Percentiles rank a stretch among this genome's conserved stretches.
Evolutionary conservation across 371 early-diverging fungal species (phyloP).

Genomic region (Mucor lusitanicus): DNA sequence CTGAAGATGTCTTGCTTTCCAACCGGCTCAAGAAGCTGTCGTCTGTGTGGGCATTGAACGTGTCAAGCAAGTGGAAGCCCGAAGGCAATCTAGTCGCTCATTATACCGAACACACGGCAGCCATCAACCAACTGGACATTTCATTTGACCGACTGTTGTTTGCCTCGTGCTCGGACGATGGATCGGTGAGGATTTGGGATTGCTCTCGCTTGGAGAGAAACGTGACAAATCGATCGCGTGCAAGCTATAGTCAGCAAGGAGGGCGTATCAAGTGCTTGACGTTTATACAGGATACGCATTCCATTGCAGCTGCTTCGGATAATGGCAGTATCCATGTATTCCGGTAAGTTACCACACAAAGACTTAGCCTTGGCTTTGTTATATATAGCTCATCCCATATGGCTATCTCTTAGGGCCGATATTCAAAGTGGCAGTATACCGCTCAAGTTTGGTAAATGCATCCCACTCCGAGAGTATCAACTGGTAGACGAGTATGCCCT

Average conservation of each 20-base stretch:
- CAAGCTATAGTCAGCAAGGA: constrained; percentile 75
- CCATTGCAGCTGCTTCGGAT: constrained; percentile 83
- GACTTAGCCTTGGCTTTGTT: too few relatives aligned
- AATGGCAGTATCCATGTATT: constrained; percentile 87
- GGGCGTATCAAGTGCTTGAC: constrained; percentile 78
- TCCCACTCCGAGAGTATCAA: constrained; percentile 54
- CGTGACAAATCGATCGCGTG: constrained; percentile 78
- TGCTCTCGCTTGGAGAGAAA: constrained; percentile 78
- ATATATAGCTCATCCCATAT: too few relatives aligned
- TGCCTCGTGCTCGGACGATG: constrained; percentile 86
- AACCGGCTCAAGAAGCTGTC: constrained; percentile 36
- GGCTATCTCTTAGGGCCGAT: constrained; percentile 30
- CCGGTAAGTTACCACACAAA: constrained; percentile 53
- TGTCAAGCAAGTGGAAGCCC: constrained; percentile 47
- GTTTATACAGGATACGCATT: constrained; percentile 80
- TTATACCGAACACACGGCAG: constrained; percentile 81
- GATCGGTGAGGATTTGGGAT: constrained; percentile 90
- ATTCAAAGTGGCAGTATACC: constrained; percentile 44
- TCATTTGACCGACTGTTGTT: constrained; percentile 82
- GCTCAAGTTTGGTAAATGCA: constrained; percentile 65
- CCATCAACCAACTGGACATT: constrained; percentile 74
- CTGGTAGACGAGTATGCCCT: constrained; percentile 72
- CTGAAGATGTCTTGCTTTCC: constrained; percentile 40
- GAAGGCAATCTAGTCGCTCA: constrained; percentile 75
- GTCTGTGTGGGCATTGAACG: constrained; percentile 27